Percentiles rank a stretch among this genome's conserved stretches.
These are phyloP conservation scores for Testicularia cyperi DNA, from an alignment of 1,284 basidiomycete genomes.

Conservation along the genomic window DNA sequence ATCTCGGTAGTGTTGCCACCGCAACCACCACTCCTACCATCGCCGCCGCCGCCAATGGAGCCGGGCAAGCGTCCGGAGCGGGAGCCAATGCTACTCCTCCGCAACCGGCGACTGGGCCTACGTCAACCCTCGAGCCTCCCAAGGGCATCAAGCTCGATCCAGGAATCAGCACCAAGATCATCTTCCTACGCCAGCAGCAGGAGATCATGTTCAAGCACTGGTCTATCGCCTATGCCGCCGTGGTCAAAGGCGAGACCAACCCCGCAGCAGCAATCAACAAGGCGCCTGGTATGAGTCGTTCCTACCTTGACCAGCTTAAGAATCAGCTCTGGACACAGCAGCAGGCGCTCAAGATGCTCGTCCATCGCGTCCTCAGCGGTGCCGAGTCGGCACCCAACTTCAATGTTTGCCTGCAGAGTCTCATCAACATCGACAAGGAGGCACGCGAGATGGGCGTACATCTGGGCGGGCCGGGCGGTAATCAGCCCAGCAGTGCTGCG, in stretches of 20 bases:
- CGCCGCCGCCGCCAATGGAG: not conserved
- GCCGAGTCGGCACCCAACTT: constrained; percentile 34
- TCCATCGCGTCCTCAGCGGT: constrained; percentile 30
- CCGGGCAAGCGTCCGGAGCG: too few species aligned
- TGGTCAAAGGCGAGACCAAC: constrained; percentile 8
- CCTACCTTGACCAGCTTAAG: constrained; percentile 41
- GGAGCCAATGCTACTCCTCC: too few species aligned
- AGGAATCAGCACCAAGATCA: constrained; percentile 27
- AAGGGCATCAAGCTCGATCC: constrained; percentile 35
- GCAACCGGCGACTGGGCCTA: too few species aligned
- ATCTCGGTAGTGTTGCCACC: too few species aligned
- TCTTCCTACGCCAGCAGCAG: constrained; percentile 47
- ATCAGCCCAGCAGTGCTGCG: constrained; percentile 3
- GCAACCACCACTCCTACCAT: not conserved
- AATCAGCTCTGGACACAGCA: constrained; percentile 45
- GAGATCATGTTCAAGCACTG: constrained; percentile 51
- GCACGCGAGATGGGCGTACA: constrained; percentile 44
- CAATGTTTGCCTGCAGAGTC: constrained; percentile 38
- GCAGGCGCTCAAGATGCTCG: constrained; percentile 35
- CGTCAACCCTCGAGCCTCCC: constrained; percentile 2
- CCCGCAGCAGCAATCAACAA: constrained; percentile 2
- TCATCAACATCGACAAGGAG: constrained; percentile 51
- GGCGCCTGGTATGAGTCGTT: constrained; percentile 27
- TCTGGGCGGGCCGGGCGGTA: constrained; percentile 37
- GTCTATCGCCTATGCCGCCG: constrained; percentile 15